Conservation (phyloP, 169 alveolate genomes). For the Plasmodium blacklocki region DNA sequence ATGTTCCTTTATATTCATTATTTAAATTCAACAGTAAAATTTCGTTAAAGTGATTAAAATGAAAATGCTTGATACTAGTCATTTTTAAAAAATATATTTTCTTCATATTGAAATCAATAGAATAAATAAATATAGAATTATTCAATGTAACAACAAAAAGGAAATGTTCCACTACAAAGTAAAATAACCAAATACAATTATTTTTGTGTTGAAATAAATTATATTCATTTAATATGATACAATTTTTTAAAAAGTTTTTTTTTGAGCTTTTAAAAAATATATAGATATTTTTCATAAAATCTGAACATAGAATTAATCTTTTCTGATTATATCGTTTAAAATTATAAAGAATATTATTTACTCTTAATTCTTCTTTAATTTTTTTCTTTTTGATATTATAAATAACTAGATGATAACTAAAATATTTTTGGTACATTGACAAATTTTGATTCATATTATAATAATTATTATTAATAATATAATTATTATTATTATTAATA, state of each 20-base stretch:
- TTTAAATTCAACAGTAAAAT: constrained; percentile 16
- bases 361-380: constrained; percentile 42
- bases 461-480: not conserved
- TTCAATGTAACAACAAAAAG: constrained; percentile 24
- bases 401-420: constrained; percentile 28
- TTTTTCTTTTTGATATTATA: constrained; percentile 37
- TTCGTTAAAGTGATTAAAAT: constrained; percentile 5
- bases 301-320: constrained; percentile 33
- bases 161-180: constrained; percentile 13
- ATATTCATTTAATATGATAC: constrained; percentile 6
- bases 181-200: not conserved
- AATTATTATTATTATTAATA: not conserved
- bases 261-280: constrained; percentile 25
- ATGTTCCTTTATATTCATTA: not conserved
- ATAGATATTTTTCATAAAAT: constrained; percentile 49
- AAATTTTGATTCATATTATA: constrained; percentile 2
- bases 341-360: constrained; percentile 12
- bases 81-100: constrained; percentile 5
- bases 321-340: constrained; percentile 14
- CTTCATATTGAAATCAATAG: not conserved
- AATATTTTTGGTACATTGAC: not conserved
- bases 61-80: not conserved
- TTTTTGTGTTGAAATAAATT: constrained; percentile 17
- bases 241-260: constrained; percentile 2
- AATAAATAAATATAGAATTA: constrained; percentile 22